These are phyloP conservation scores for Metarhizium robertsii DNA, from an alignment of 2,329 filamentous ascomycete genomes.

Conservation along the genomic window DNA sequence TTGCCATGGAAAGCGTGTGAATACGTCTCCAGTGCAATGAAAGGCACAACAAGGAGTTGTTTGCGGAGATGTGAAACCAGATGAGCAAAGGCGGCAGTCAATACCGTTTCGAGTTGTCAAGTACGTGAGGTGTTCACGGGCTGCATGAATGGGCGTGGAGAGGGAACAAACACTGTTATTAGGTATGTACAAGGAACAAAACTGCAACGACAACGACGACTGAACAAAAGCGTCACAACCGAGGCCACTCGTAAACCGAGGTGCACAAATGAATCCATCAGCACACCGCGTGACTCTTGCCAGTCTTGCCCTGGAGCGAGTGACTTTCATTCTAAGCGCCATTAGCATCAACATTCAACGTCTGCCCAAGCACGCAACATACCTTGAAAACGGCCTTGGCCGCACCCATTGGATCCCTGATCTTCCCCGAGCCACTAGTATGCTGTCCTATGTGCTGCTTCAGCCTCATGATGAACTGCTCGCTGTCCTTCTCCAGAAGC, in stretches of 20 bases:
- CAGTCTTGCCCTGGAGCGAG: slow-evolving; percentile 79
- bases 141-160: background rate
- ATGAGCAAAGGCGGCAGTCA: background rate
- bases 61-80: too few relatives aligned
- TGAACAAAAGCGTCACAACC: background rate
- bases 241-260: background rate
- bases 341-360: background rate
- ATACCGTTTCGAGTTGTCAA: background rate
- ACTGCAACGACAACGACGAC: background rate
- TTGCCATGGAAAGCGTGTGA: too few relatives aligned
- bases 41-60: too few relatives aligned
- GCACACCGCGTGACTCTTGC: slow-evolving; percentile 84
- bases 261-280: slow-evolving; percentile 28
- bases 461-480: slow-evolving; percentile 50
- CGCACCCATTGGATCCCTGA: slow-evolving; percentile 39
- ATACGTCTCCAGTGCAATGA: too few relatives aligned
- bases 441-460: background rate
- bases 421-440: slow-evolving; percentile 19
- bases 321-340: slow-evolving; percentile 60
- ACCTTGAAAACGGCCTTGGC: slow-evolving; percentile 45
- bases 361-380: slow-evolving; percentile 14
- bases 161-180: background rate
- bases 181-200: background rate
- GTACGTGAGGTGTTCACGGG: background rate
- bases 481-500: slow-evolving; percentile 59